phyloP scores from a whole-genome alignment of 75 land plant genomes.

The Sequoiadendron giganteum region DNA sequence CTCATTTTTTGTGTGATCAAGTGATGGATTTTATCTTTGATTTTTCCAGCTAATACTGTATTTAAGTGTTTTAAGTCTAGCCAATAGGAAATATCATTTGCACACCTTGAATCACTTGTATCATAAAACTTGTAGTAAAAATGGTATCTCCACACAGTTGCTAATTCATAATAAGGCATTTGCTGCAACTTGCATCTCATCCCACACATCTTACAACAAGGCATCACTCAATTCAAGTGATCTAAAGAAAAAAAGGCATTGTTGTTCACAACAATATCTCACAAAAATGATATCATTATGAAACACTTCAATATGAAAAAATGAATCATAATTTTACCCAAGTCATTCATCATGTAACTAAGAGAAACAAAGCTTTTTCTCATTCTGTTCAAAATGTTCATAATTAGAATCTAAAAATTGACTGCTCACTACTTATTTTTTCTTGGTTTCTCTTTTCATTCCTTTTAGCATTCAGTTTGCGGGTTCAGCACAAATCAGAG shows the following conservation, averaged over 20 bases:
- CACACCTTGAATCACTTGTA: not conserved
- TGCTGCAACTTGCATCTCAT: not conserved
- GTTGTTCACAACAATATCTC: not conserved
- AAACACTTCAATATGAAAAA: not conserved
- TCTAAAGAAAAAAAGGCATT: not conserved
- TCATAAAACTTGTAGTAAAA: not conserved
- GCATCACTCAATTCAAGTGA: not conserved
- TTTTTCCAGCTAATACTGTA: not conserved
- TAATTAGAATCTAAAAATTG: not conserved
- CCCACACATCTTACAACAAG: not conserved
- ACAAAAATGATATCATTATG: not conserved
- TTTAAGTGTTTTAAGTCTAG: not conserved
- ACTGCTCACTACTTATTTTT: not conserved
- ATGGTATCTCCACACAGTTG: not conserved
- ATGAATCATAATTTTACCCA: not conserved
- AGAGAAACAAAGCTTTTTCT: not conserved
- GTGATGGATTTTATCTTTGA: not conserved
- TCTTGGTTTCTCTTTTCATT: not conserved
- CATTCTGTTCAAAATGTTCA: not conserved
- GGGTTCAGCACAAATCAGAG: not conserved
- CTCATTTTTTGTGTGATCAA: not conserved
- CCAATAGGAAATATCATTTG: not conserved
- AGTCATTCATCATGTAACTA: not conserved
- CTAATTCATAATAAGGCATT: not conserved
- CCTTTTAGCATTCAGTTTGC: not conserved